A percentile compares a stretch with the other conserved stretches of the same genome.
Evolutionary conservation across 2,329 filamentous ascomycete species (phyloP).

Genomic region (Talaromyces sp.): DNA sequence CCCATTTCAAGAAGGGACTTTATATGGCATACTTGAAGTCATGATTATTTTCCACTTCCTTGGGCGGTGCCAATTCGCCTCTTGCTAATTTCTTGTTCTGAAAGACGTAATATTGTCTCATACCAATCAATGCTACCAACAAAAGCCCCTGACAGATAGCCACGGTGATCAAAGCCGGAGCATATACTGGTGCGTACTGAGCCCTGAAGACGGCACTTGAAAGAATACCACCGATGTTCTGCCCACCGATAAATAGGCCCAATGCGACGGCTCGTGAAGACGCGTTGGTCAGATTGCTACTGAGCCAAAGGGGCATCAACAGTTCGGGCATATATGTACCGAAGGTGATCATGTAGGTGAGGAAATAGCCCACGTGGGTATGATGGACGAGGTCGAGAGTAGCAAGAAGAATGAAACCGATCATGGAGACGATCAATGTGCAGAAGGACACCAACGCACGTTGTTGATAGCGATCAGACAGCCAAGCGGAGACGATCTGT

Average conservation of each 20-base stretch:
- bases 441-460: conserved; percentile 7
- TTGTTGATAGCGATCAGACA: conserved; percentile 14
- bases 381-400: conserved; percentile 14
- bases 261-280: conserved; percentile 15
- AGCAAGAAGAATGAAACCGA: conserved; percentile 7
- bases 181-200: conserved; percentile 12
- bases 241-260: conserved; percentile 10
- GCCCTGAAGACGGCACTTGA: conserved; percentile 13
- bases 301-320: conserved; percentile 13
- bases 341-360: conserved; percentile 13
- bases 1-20: neutral
- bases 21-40: conserved; percentile 13
- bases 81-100: conserved; percentile 7
- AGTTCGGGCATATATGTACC: conserved; percentile 14
- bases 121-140: neutral
- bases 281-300: conserved; percentile 5
- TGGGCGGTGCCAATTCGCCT: conserved; percentile 7
- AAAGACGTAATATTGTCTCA: conserved; percentile 12
- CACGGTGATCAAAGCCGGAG: conserved; percentile 14
- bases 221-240: conserved; percentile 15
- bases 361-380: conserved; percentile 12
- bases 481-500: conserved; percentile 13
- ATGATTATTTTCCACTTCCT: conserved; percentile 10
- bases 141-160: conserved; percentile 12
- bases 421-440: conserved; percentile 9